Evolutionary conservation across 2,329 filamentous ascomycete genomes (phyloP).

Genomic region (Lasiodiplodia citricola): DNA sequence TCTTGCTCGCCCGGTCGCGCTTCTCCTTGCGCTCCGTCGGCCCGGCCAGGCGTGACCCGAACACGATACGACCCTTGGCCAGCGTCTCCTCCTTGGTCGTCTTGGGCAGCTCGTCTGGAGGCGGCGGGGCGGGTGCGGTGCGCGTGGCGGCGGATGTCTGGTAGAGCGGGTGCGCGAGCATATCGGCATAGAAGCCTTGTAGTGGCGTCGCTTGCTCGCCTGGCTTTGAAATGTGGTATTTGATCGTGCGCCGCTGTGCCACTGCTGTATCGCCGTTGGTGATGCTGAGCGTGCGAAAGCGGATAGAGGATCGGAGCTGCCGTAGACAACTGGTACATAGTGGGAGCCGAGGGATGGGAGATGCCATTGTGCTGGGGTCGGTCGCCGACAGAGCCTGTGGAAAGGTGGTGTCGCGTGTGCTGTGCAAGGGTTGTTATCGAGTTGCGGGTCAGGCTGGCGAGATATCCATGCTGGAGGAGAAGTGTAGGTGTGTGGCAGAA

Average conservation of each 20-base stretch:
- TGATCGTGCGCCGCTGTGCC: constrained; percentile 39
- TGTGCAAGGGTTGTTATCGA: neutral
- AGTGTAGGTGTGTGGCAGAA: neutral
- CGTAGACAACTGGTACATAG: constrained; percentile 26
- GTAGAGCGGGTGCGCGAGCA: constrained; percentile 39
- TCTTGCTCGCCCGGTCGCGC: constrained; percentile 63
- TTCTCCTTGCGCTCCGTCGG: constrained; percentile 71
- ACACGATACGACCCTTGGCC: constrained; percentile 71
- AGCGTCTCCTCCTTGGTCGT: constrained; percentile 61
- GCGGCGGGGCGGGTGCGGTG: constrained; percentile 39
- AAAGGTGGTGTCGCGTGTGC: neutral
- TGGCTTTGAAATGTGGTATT: constrained; percentile 41
- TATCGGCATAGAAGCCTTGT: constrained; percentile 46
- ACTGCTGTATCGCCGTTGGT: constrained; percentile 40
- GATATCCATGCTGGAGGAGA: neutral
- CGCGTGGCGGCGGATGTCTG: constrained; percentile 30
- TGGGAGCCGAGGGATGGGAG: neutral
- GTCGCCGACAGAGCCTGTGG: neutral
- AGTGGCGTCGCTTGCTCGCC: constrained; percentile 47
- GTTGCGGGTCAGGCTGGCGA: neutral
- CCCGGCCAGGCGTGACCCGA: constrained; percentile 78
- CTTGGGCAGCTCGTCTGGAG: constrained; percentile 47
- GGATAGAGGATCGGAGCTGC: constrained; percentile 15
- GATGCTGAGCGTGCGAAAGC: constrained; percentile 32
- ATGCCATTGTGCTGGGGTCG: neutral